Evolutionary conservation across 2,329 filamentous ascomycete genomes (phyloP).

Genomic region (Diaporthe ampelina): DNA sequence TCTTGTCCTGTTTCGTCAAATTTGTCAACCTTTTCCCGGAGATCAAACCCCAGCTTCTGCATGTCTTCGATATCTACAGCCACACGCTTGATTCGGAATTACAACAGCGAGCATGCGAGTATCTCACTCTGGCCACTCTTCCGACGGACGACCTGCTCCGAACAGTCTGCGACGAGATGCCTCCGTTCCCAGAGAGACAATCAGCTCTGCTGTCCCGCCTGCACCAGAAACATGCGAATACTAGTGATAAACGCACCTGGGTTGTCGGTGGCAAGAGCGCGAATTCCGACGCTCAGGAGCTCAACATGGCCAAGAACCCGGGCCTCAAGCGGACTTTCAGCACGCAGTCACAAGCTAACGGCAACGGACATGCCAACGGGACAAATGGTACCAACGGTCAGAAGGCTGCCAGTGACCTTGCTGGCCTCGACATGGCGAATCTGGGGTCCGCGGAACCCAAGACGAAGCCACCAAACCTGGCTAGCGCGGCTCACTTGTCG

Average conservation of each 20-base stretch:
- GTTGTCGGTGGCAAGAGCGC: conserved; percentile 97
- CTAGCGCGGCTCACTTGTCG: conserved; percentile 91
- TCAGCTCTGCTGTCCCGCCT: conserved; percentile 92
- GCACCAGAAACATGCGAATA: conserved; percentile 93
- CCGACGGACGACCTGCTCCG: conserved; percentile 92
- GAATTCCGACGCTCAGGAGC: conserved; percentile 84
- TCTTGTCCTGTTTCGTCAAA: conserved; percentile 96
- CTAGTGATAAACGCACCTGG: conserved; percentile 97
- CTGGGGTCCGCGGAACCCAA: conserved; percentile 70
- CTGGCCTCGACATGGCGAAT: conserved; percentile 83
- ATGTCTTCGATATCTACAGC: conserved; percentile 92
- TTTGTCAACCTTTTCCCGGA: conserved; percentile 98
- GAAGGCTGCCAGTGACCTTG: conserved; percentile 74
- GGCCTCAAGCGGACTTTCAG: conserved; percentile 91
- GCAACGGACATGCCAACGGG: conserved; percentile 60
- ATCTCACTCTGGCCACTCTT: conserved; percentile 86
- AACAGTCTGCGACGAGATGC: conserved; percentile 98
- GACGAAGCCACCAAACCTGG: conserved; percentile 83
- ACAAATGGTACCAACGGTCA: conserved; percentile 66
- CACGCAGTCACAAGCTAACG: conserved; percentile 63
- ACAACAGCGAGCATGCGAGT: conserved; percentile 96
- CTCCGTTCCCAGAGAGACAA: conserved; percentile 93
- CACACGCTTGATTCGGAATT: conserved; percentile 95
- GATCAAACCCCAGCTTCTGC: conserved; percentile 94
- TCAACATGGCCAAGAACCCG: conserved; percentile 83